These are phyloP conservation scores for Eimeria praecox DNA, from an alignment of 169 alveolate species.

Conservation along the genomic window DNA sequence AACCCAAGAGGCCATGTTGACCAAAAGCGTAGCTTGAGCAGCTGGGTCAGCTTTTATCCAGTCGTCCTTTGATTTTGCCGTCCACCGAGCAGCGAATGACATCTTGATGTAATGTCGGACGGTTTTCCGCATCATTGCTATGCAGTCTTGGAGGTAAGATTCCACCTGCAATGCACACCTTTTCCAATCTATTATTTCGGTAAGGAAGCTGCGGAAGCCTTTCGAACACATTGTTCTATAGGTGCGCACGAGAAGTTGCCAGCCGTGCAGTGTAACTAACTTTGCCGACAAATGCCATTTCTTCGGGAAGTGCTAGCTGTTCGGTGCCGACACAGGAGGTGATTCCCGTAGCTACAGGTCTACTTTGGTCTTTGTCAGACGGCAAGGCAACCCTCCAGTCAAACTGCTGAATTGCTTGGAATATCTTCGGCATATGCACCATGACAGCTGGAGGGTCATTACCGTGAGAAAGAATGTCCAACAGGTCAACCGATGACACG, in stretches of 20 bases:
- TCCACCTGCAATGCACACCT: slow-evolving; percentile 85
- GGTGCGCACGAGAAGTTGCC: background rate
- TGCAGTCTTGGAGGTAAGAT: slow-evolving; percentile 94
- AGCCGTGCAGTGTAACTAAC: slow-evolving; percentile 82
- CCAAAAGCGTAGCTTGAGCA: slow-evolving; percentile 94
- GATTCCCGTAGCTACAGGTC: slow-evolving; percentile 89
- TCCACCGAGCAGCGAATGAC: slow-evolving; percentile 85
- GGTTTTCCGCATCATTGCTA: slow-evolving; percentile 91
- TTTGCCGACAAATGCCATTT: slow-evolving; percentile 93
- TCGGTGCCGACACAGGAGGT: slow-evolving; percentile 95
- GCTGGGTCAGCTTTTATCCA: slow-evolving; percentile 94
- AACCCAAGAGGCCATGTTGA: slow-evolving; percentile 94
- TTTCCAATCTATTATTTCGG: background rate
- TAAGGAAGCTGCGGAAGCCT: background rate
- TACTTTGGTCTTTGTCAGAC: slow-evolving; percentile 76
- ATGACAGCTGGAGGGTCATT: slow-evolving; percentile 96
- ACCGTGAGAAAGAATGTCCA: slow-evolving; percentile 98
- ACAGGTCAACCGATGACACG: slow-evolving; percentile 96
- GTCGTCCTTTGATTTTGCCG: slow-evolving; percentile 87
- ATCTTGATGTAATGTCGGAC: slow-evolving; percentile 88
- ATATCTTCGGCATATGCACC: slow-evolving; percentile 97
- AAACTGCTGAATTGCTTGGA: slow-evolving; percentile 94
- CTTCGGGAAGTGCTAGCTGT: slow-evolving; percentile 93
- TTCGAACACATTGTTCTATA: background rate
- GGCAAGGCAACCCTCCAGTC: slow-evolving; percentile 88